Evolutionary conservation across 2,329 filamentous ascomycete species (phyloP).

Genomic region (Calonectria montana): DNA sequence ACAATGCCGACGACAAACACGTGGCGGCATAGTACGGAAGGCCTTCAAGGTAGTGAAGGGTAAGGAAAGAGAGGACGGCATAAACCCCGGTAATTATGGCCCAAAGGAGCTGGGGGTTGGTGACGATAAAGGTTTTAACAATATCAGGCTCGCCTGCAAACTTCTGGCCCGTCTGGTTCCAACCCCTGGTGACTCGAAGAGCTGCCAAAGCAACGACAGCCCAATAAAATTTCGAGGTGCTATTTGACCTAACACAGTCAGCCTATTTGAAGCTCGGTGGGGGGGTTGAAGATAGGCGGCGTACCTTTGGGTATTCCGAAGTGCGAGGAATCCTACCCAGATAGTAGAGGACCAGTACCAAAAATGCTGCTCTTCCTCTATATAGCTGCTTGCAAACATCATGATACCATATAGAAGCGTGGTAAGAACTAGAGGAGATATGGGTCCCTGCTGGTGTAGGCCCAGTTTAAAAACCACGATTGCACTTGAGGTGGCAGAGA

Average conservation of each 20-base stretch:
- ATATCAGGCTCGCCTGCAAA: conserved; percentile 92
- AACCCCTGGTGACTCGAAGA: conserved; percentile 77
- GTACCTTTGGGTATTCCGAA: conserved; percentile 59
- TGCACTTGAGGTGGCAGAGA: conserved; percentile 42
- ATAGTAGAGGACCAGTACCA: conserved; percentile 92
- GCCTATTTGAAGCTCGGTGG: conserved; percentile 10
- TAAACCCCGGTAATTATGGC: conserved; percentile 77
- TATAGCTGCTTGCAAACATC: conserved; percentile 98
- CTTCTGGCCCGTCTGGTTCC: conserved; percentile 99
- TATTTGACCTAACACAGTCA: conserved; percentile 36
- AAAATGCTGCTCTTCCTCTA: conserved; percentile 98
- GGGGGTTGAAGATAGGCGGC: background rate
- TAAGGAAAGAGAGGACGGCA: conserved; percentile 63
- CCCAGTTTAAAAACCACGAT: conserved; percentile 27
- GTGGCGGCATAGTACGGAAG: conserved; percentile 56
- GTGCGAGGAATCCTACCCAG: conserved; percentile 70
- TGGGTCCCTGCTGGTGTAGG: conserved; percentile 21
- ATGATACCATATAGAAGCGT: conserved; percentile 78
- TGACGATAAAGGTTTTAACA: conserved; percentile 75
- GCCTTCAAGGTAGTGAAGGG: conserved; percentile 55
- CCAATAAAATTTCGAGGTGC: conserved; percentile 46
- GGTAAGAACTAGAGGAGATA: conserved; percentile 61
- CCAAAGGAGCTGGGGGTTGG: conserved; percentile 79
- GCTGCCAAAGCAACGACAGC: conserved; percentile 63
- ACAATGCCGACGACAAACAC: conserved; percentile 55